Conservation (phyloP, 352 stramenopile genomes). For the Chrysophaeum taylorii region DNA sequence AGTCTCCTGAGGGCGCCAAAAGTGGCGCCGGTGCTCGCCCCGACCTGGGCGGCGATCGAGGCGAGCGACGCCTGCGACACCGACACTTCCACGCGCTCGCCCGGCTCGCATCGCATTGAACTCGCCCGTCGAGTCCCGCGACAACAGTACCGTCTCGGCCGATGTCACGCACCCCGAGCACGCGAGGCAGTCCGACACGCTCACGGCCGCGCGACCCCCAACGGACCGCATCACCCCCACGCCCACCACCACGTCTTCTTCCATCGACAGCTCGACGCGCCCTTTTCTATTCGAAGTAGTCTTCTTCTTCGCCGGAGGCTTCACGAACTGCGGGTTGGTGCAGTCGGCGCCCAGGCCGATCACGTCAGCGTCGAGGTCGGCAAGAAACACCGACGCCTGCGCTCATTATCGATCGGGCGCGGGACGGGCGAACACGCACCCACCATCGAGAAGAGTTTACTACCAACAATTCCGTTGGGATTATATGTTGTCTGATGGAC, state of each 20-base stretch:
- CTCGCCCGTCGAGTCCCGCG: background rate
- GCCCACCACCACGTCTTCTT: too few species aligned
- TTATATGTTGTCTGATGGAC: background rate
- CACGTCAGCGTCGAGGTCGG: background rate
- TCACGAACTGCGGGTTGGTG: background rate
- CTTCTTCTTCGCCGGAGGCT: background rate
- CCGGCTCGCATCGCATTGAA: background rate
- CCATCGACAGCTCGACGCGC: too few species aligned
- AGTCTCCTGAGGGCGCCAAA: too few species aligned
- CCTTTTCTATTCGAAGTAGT: background rate
- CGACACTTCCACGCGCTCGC: background rate
- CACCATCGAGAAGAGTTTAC: too few species aligned
- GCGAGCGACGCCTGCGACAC: background rate
- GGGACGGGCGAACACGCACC: too few species aligned
- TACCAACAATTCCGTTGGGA: too few species aligned
- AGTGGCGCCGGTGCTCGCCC: background rate
- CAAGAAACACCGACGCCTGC: background rate
- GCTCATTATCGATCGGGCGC: too few species aligned
- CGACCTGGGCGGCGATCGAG: background rate
- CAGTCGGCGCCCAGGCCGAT: background rate
- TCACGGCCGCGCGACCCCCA: constrained; percentile 70
- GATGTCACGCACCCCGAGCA: constrained; percentile 93
- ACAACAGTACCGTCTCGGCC: constrained; percentile 92
- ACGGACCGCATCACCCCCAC: too few species aligned
- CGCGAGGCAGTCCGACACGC: constrained; percentile 87